A percentile compares a stretch with the other conserved stretches of the same genome.
These are phyloP conservation scores for Phytophthora chlamydospora DNA, from an alignment of 352 stramenopile species.

Conservation along the genomic window DNA sequence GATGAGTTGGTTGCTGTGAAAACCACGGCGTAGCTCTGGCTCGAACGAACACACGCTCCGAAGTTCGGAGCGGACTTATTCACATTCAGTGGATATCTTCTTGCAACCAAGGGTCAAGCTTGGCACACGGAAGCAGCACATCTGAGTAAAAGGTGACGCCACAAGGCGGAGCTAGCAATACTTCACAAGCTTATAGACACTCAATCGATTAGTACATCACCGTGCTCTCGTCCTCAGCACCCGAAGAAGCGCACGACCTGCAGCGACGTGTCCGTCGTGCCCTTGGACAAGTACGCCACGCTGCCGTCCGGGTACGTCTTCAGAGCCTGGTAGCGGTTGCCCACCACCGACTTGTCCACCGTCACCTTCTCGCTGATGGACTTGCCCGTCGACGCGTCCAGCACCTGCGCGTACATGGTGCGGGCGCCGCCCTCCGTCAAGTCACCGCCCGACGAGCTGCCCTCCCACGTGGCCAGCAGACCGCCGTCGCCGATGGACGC, in stretches of 20 bases:
- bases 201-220: background rate
- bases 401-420: conserved; percentile 43
- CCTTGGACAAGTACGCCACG: conserved; percentile 54
- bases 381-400: background rate
- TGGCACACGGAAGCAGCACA: too few species aligned
- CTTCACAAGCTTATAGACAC: conserved; percentile 1
- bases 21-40: too few species aligned
- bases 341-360: conserved; percentile 36
- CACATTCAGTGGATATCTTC: too few species aligned
- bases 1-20: too few species aligned
- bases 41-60: too few species aligned
- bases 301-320: conserved; percentile 48
- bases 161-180: too few species aligned
- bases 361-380: conserved; percentile 32
- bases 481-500: conserved; percentile 45
- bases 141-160: too few species aligned
- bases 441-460: conserved; percentile 45
- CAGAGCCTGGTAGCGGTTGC: conserved; percentile 61
- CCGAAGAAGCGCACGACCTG: conserved; percentile 50
- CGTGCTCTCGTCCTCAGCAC: conserved; percentile 26
- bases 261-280: conserved; percentile 41
- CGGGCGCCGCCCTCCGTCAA: conserved; percentile 29
- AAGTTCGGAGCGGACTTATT: too few species aligned
- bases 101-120: too few species aligned
- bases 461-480: conserved; percentile 59